These are phyloP conservation scores for Parmelia sp. DNA, from an alignment of 495 filamentous ascomycete genomes.

Conservation along the genomic window DNA sequence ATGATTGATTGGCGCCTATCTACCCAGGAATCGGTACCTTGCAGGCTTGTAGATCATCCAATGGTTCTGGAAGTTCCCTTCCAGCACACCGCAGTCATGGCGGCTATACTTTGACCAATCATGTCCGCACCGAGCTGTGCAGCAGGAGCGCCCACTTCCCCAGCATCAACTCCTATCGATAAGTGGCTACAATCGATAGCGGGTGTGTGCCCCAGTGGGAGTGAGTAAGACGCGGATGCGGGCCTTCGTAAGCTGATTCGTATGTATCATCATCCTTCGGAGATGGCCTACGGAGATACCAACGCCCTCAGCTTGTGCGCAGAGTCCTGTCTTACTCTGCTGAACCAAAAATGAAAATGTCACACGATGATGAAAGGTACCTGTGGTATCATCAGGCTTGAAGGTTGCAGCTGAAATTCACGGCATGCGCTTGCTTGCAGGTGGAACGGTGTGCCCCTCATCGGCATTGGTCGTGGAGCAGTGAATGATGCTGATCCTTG, in stretches of 20 bases:
- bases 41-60: conserved; percentile 8
- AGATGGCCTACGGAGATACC: not conserved
- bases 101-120: conserved; percentile 20
- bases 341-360: not conserved
- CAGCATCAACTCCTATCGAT: conserved; percentile 11
- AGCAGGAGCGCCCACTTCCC: not conserved
- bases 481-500: conserved; percentile 7
- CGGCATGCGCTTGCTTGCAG: conserved; percentile 18
- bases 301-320: not conserved
- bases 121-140: conserved; percentile 10
- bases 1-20: conserved; percentile 14
- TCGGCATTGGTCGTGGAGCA: not conserved
- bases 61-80: conserved; percentile 12
- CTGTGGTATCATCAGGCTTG: not conserved
- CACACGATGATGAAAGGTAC: not conserved
- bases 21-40: conserved; percentile 17
- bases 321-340: not conserved
- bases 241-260: conserved; percentile 14
- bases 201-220: not conserved
- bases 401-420: not conserved
- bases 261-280: not conserved
- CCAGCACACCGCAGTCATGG: conserved; percentile 13
- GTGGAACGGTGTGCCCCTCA: conserved; percentile 11
- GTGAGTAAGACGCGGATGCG: conserved; percentile 3
- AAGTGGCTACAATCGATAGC: conserved; percentile 14